phyloP scores from a whole-genome alignment of 2,329 filamentous ascomycete species.

The Pseudocercospora eumusae region DNA sequence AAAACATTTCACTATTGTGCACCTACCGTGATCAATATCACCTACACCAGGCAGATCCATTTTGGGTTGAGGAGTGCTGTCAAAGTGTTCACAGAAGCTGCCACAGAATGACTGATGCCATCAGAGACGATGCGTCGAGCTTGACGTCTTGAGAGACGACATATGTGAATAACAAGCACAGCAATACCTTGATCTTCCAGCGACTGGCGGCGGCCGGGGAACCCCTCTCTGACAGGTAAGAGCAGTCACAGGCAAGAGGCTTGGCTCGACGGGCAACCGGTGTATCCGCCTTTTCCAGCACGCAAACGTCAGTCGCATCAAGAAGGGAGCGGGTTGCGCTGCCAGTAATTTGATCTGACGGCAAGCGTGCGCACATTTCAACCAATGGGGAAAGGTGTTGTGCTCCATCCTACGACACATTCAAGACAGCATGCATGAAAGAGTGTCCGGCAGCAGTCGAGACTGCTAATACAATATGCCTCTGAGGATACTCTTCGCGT shows the following conservation, averaged over 20 bases:
- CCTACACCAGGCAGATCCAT: not conserved
- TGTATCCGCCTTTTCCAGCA: not conserved
- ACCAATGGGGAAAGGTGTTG: not conserved
- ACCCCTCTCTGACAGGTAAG: not conserved
- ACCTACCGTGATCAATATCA: not conserved
- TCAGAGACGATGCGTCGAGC: not conserved
- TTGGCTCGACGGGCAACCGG: not conserved
- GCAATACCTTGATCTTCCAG: not conserved
- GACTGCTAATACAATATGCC: not conserved
- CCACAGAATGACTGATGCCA: constrained; percentile 1
- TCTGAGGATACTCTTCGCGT: not conserved
- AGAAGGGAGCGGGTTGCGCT: not conserved
- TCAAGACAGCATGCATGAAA: not conserved
- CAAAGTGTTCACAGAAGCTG: constrained; percentile 3
- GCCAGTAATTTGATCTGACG: not conserved
- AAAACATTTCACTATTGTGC: not conserved
- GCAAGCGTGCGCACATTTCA: not conserved
- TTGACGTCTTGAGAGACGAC: not conserved
- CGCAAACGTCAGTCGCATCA: not conserved
- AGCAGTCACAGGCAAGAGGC: not conserved
- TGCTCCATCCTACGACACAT: not conserved
- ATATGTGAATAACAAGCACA: not conserved
- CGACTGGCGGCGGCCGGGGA: not conserved
- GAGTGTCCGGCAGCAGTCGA: not conserved
- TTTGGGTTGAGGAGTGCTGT: not conserved